Percentiles rank a stretch among this genome's conserved stretches.
Evolutionary conservation across 805 yeast species (phyloP).

Genomic region (Starmera quercuum): DNA sequence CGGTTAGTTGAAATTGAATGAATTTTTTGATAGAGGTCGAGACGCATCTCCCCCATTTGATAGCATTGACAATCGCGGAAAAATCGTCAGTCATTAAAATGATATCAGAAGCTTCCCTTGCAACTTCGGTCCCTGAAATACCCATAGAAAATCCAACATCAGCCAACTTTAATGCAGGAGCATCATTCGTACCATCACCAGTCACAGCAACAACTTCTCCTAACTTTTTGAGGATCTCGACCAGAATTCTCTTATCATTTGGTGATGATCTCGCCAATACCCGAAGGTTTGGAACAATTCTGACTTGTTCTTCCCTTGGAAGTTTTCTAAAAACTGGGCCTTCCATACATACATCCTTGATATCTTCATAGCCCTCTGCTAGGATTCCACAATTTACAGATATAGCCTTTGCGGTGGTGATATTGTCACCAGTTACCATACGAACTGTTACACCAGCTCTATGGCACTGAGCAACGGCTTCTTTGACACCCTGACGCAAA

Average conservation of each 20-base stretch:
- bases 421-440: slow-evolving; percentile 98
- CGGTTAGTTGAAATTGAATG: slow-evolving; percentile 94
- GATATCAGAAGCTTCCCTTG: slow-evolving; percentile 94
- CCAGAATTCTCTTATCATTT: slow-evolving; percentile 85
- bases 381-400: slow-evolving; percentile 78
- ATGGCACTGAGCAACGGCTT: slow-evolving; percentile 80
- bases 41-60: slow-evolving; percentile 98
- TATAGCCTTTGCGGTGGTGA: slow-evolving; percentile 87
- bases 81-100: slow-evolving; percentile 93
- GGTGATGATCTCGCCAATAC: slow-evolving; percentile 95
- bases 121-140: slow-evolving; percentile 96
- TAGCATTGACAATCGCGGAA: slow-evolving; percentile 89
- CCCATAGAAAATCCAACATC: slow-evolving; percentile 99
- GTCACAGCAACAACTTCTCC: slow-evolving; percentile 98
- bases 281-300: slow-evolving; percentile 63
- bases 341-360: slow-evolving; percentile 69
- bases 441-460: slow-evolving; percentile 90
- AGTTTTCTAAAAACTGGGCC: slow-evolving; percentile 85
- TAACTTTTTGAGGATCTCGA: slow-evolving; percentile 64
- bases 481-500: slow-evolving; percentile 79
- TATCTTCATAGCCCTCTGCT: slow-evolving; percentile 36
- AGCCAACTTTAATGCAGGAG: slow-evolving; percentile 93
- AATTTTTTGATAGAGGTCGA: slow-evolving; percentile 91
- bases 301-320: slow-evolving; percentile 43
- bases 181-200: slow-evolving; percentile 99